These are phyloP conservation scores for Eleusine indica DNA, from an alignment of 176 grass and related monocot genomes.

Conservation along the genomic window DNA sequence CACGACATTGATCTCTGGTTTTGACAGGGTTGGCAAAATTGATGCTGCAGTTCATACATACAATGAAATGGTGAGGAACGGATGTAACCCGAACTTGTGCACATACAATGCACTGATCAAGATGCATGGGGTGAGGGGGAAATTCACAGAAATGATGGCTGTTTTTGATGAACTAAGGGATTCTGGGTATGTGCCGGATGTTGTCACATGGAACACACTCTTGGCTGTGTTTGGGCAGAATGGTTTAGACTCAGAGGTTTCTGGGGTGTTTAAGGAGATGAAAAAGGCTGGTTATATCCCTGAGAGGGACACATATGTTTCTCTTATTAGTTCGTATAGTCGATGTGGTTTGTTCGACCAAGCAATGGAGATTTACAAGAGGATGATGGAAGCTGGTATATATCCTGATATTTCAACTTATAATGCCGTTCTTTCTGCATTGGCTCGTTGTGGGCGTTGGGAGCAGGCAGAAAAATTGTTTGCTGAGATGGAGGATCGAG, in stretches of 20 bases:
- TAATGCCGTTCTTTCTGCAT: constrained; percentile 81
- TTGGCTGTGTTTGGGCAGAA: constrained; percentile 89
- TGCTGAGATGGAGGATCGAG: constrained; percentile 76
- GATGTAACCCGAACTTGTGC: constrained; percentile 83
- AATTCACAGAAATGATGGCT: constrained; percentile 81
- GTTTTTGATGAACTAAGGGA: constrained; percentile 79
- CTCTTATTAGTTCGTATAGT: constrained; percentile 91
- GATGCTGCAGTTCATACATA: constrained; percentile 59
- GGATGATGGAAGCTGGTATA: constrained; percentile 82
- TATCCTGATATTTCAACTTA: constrained; percentile 78
- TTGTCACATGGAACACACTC: constrained; percentile 91
- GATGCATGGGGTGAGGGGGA: constrained; percentile 75
- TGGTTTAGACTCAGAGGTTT: constrained; percentile 78
- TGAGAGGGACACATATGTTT: constrained; percentile 88
- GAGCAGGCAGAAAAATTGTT: constrained; percentile 75
- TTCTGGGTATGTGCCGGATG: constrained; percentile 59
- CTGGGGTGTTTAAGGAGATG: constrained; percentile 91
- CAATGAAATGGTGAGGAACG: constrained; percentile 67
- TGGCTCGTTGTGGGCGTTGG: constrained; percentile 72
- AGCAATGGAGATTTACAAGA: constrained; percentile 94
- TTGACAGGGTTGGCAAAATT: constrained; percentile 75
- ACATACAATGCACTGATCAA: constrained; percentile 89
- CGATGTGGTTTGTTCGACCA: constrained; percentile 80
- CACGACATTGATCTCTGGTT: constrained; percentile 85
- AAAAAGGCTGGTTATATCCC: constrained; percentile 87